Evolutionary conservation across 441 rosid genomes (phyloP).

Genomic region (Corymbia citriodora): DNA sequence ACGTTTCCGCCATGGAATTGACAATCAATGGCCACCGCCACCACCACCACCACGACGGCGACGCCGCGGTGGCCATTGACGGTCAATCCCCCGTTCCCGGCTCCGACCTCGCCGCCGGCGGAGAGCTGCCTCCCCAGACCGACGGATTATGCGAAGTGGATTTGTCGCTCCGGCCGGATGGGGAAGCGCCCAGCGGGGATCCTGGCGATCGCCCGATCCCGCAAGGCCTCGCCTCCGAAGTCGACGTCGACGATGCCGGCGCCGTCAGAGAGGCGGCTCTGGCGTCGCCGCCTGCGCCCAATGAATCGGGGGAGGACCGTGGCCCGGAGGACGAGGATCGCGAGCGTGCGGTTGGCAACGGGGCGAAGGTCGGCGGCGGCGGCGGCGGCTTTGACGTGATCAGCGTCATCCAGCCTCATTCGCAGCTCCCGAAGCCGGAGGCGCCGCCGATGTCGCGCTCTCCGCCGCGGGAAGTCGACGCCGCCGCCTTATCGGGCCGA

Average conservation of each 20-base stretch:
- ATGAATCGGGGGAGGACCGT: background rate
- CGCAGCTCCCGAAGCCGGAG: slow-evolving; percentile 66
- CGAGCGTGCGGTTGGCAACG: background rate
- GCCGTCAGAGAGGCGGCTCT: background rate
- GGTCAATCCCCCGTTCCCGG: background rate
- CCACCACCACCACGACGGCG: background rate
- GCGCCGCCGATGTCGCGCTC: slow-evolving; percentile 50
- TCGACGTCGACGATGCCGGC: background rate
- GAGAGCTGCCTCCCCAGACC: background rate
- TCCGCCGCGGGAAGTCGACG: background rate
- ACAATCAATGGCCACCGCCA: background rate
- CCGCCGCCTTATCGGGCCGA: background rate
- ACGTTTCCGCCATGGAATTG: background rate
- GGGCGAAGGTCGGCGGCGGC: background rate
- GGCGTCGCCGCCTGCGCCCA: background rate
- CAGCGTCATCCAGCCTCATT: slow-evolving; percentile 40
- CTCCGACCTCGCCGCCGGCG: background rate
- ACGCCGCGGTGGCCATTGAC: background rate
- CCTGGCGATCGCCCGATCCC: background rate
- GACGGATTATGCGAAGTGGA: background rate
- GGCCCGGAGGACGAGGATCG: background rate
- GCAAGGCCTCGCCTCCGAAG: background rate
- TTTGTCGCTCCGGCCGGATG: background rate
- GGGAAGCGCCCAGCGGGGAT: background rate
- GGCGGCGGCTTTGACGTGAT: background rate